Percentiles rank a stretch among this genome's conserved stretches.
Conservation (phyloP, 2,329 filamentous ascomycete species). For the Beauveria sp. region DNA sequence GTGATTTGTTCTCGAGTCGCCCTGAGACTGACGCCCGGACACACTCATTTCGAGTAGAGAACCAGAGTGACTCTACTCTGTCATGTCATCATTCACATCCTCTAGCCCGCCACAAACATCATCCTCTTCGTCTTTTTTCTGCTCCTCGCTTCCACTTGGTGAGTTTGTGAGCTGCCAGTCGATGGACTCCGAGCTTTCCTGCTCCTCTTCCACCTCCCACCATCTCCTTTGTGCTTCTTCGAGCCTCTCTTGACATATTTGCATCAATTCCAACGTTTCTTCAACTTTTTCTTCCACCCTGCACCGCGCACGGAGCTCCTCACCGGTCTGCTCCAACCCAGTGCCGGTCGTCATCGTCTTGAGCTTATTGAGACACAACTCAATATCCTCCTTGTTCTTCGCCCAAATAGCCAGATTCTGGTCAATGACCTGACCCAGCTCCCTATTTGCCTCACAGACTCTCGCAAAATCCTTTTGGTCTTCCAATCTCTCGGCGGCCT, state of each 20-base stretch:
- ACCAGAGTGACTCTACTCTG: too few relatives aligned
- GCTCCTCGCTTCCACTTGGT: background rate
- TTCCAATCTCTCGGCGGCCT: background rate
- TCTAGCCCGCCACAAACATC: too few relatives aligned
- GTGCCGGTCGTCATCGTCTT: too few relatives aligned
- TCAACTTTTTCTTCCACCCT: background rate
- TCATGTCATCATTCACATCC: too few relatives aligned
- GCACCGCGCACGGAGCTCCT: background rate
- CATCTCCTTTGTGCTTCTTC: background rate
- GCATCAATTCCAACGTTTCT: background rate
- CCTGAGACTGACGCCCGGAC: too few relatives aligned
- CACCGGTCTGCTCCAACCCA: background rate
- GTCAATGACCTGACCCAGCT: too few relatives aligned
- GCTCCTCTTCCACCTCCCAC: background rate
- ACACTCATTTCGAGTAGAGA: too few relatives aligned
- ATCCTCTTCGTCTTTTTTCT: fast-evolving
- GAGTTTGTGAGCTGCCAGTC: too few relatives aligned
- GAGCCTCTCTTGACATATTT: background rate
- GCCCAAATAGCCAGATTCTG: too few relatives aligned
- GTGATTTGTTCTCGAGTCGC: background rate
- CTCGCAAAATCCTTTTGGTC: background rate
- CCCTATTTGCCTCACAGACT: background rate
- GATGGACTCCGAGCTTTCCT: background rate
- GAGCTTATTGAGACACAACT: too few relatives aligned
- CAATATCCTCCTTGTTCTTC: too few relatives aligned